Conservation (phyloP, 2,329 filamentous ascomycete genomes). For the Colletotrichum theobromicola region DNA sequence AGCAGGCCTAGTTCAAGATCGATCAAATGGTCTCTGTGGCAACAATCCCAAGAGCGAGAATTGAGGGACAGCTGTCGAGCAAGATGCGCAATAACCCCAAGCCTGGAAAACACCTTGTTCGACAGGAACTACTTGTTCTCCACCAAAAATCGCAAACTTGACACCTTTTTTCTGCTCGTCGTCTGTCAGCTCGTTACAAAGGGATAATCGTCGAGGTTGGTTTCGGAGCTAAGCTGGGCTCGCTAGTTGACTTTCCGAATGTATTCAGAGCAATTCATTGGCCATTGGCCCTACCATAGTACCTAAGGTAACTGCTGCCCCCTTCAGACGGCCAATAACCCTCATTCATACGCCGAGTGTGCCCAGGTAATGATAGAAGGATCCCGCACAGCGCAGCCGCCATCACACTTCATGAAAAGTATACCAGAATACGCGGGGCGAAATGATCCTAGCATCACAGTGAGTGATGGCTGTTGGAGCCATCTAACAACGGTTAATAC, state of each 20-base stretch:
- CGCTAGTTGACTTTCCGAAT: not conserved
- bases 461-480: slow-evolving; percentile 27
- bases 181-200: not conserved
- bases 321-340: slow-evolving; percentile 40
- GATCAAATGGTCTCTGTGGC: slow-evolving; percentile 54
- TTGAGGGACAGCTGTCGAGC: slow-evolving; percentile 55
- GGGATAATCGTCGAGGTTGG: slow-evolving; percentile 17
- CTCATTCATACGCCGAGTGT: slow-evolving; percentile 62
- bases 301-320: not conserved
- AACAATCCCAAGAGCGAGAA: slow-evolving; percentile 46
- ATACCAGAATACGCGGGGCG: slow-evolving; percentile 51
- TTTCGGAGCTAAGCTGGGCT: not conserved
- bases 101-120: slow-evolving; percentile 60
- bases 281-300: not conserved
- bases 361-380: slow-evolving; percentile 58
- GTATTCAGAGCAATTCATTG: not conserved
- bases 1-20: slow-evolving; percentile 64
- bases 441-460: slow-evolving; percentile 52
- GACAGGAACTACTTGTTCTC: slow-evolving; percentile 61
- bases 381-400: slow-evolving; percentile 47
- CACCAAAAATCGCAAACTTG: slow-evolving; percentile 42
- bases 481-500: not conserved
- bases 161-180: not conserved
- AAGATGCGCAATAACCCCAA: slow-evolving; percentile 54
- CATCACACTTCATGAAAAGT: slow-evolving; percentile 43